Conservation (phyloP, 2,329 filamentous ascomycete species). For the Curvularia hawaiiensis region DNA sequence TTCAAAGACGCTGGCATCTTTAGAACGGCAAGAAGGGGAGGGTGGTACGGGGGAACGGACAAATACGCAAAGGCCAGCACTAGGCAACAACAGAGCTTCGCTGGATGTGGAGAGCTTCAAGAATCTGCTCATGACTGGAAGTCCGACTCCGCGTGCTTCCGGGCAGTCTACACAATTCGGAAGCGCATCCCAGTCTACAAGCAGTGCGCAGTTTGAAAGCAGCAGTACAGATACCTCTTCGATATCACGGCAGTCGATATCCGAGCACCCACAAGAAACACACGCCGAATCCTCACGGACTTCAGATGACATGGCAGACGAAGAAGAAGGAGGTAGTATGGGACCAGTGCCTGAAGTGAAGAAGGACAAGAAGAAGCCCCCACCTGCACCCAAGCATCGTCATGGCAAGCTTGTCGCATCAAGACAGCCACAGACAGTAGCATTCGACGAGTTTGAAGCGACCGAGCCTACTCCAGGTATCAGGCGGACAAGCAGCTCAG, state of each 20-base stretch:
- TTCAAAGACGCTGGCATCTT: constrained; percentile 45
- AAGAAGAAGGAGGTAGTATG: constrained; percentile 55
- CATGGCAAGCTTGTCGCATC: constrained; percentile 75
- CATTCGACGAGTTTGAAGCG: constrained; percentile 41
- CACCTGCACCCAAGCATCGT: constrained; percentile 68
- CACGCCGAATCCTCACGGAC: constrained; percentile 60
- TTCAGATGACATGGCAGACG: constrained; percentile 62
- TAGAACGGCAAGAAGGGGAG: constrained; percentile 38
- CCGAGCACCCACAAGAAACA: constrained; percentile 55
- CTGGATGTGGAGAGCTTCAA: constrained; percentile 82
- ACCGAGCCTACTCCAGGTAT: constrained; percentile 30
- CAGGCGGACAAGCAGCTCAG: constrained; percentile 48
- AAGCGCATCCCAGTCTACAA: constrained; percentile 29
- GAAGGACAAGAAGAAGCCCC: constrained; percentile 71
- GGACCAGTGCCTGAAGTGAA: constrained; percentile 37
- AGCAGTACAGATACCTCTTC: constrained; percentile 65
- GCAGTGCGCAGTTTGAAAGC: constrained; percentile 45
- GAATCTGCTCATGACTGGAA: constrained; percentile 75
- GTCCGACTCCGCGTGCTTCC: constrained; percentile 50
- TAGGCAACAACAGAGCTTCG: constrained; percentile 47
- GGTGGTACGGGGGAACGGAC: constrained; percentile 34
- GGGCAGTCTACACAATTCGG: constrained; percentile 32
- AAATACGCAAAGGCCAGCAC: constrained; percentile 28
- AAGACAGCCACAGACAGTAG: constrained; percentile 48
- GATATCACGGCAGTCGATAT: constrained; percentile 63